Conservation (phyloP, 2,329 filamentous ascomycete species). For the Pseudogymnoascus sp. region DNA sequence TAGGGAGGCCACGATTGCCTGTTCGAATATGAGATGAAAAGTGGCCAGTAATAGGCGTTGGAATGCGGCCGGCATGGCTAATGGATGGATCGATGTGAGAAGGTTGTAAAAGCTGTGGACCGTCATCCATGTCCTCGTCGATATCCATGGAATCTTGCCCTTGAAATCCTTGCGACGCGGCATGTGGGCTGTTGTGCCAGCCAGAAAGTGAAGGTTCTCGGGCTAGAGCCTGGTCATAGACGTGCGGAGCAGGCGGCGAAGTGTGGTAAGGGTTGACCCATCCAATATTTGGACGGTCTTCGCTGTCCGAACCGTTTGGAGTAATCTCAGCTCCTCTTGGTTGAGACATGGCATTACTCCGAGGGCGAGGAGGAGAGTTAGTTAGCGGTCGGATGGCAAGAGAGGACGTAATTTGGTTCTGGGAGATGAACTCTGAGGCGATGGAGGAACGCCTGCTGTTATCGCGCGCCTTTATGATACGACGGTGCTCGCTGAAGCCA, state of each 20-base stretch:
- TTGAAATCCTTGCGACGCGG: slow-evolving; percentile 15
- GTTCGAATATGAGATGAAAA: slow-evolving; percentile 23
- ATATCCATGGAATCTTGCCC: slow-evolving; percentile 21
- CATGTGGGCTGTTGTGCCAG: slow-evolving; percentile 12
- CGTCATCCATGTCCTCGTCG: slow-evolving; percentile 28
- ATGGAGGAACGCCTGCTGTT: slow-evolving; percentile 2
- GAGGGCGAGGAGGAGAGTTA: slow-evolving; percentile 5
- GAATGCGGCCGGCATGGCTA: slow-evolving; percentile 25
- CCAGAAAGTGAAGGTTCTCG: slow-evolving; percentile 14
- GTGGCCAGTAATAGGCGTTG: slow-evolving; percentile 29
- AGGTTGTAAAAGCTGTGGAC: slow-evolving; percentile 22
- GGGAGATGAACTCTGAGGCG: background rate
- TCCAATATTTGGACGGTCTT: slow-evolving; percentile 19
- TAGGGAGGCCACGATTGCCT: slow-evolving; percentile 17
- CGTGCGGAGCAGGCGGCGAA: slow-evolving; percentile 19
- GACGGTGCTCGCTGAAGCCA: slow-evolving; percentile 27
- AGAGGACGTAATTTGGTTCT: slow-evolving; percentile 18
- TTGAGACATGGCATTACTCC: slow-evolving; percentile 13
- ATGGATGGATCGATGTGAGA: slow-evolving; percentile 25
- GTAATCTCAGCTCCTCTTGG: slow-evolving; percentile 23
- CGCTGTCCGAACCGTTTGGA: slow-evolving; percentile 25
- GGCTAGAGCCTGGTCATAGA: background rate
- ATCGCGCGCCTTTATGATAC: slow-evolving; percentile 1
- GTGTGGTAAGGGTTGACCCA: slow-evolving; percentile 24
- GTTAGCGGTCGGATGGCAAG: slow-evolving; percentile 10